These are phyloP conservation scores for Pleurostoma richardsiae DNA, from an alignment of 2,329 filamentous ascomycete genomes.

Conservation along the genomic window DNA sequence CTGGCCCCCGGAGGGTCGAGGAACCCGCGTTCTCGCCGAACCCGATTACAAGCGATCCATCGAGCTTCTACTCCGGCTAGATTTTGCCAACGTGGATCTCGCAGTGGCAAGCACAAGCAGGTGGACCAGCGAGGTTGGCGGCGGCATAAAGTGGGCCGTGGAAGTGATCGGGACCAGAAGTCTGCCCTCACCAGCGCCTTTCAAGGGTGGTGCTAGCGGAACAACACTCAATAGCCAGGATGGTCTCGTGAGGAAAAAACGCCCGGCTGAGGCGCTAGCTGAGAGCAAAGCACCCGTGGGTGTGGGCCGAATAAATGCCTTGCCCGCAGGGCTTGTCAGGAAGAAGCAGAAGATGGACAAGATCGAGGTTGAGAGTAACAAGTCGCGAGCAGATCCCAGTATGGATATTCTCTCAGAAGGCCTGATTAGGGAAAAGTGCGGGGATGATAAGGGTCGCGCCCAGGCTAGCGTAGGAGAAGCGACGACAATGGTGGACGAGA, in stretches of 20 bases:
- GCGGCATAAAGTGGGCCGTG: conserved; percentile 46
- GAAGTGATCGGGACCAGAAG: conserved; percentile 35
- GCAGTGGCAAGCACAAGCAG: conserved; percentile 60
- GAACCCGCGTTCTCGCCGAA: conserved; percentile 58
- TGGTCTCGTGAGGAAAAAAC: conserved; percentile 35
- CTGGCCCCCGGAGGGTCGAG: conserved; percentile 60
- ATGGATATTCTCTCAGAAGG: no score
- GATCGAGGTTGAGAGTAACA: no score
- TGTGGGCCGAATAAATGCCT: no score
- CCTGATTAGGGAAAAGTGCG: no score
- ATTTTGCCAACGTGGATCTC: conserved; percentile 63
- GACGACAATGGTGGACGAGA: no score
- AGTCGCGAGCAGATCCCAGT: no score
- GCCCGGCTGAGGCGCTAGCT: neutral
- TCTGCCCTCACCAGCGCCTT: conserved; percentile 1
- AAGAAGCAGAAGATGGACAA: no score
- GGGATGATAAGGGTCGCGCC: no score
- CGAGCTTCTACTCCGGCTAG: conserved; percentile 66
- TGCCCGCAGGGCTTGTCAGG: no score
- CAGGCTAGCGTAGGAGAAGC: no score
- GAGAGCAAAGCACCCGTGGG: no score
- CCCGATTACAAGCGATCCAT: conserved; percentile 61
- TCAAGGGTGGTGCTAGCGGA: conserved; percentile 6
- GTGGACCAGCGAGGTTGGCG: conserved; percentile 65
- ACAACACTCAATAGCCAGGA: conserved; percentile 39